A percentile compares a stretch with the other conserved stretches of the same genome.
phyloP scores from a whole-genome alignment of 306 rosid species.

The Rosa persica region DNA sequence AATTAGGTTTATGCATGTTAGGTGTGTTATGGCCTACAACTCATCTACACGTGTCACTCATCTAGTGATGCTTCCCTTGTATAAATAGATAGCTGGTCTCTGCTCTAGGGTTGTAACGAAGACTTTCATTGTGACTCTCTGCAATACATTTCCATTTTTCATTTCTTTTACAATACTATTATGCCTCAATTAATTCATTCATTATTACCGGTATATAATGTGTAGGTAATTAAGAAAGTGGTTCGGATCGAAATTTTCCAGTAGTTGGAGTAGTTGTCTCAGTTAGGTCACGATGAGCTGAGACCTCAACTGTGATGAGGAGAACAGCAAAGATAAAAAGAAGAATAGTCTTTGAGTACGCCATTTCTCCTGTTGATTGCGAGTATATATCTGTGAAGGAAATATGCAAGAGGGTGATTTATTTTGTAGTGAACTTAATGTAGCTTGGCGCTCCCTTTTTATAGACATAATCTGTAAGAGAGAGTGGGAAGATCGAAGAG shows the following conservation, averaged over 20 bases:
- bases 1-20: too few species aligned
- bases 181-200: not conserved
- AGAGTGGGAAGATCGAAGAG: not conserved
- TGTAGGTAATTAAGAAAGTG: not conserved
- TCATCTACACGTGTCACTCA: too few species aligned
- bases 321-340: constrained; percentile 4
- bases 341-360: constrained; percentile 5
- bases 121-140: too few species aligned
- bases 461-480: not conserved
- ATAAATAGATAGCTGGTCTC: too few species aligned
- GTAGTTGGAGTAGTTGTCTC: not conserved
- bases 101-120: too few species aligned
- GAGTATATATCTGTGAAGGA: not conserved
- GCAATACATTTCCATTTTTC: too few species aligned
- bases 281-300: constrained; percentile 12
- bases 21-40: too few species aligned
- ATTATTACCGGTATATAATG: not conserved
- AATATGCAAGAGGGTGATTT: not conserved
- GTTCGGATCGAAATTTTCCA: not conserved
- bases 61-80: too few species aligned
- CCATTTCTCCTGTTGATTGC: not conserved
- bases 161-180: too few species aligned
- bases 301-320: not conserved
- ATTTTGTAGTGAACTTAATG: not conserved
- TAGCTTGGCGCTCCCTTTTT: not conserved